Percentiles rank a stretch among this genome's conserved stretches.
Conservation (phyloP, 176 grass and related monocot genomes). For the Oryza glaberrima region DNA sequence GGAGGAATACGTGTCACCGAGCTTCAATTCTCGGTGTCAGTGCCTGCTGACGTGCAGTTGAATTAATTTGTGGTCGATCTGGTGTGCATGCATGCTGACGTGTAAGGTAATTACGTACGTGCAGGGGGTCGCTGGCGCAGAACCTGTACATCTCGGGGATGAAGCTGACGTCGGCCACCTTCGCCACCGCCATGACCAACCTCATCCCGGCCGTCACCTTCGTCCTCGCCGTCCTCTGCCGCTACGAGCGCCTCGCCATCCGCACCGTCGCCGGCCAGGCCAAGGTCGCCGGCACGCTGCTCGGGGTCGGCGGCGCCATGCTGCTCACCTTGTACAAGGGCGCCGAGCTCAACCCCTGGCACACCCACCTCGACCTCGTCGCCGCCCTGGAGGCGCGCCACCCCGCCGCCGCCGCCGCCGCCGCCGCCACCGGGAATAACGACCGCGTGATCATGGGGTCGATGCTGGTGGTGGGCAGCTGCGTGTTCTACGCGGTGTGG, state of each 20-base stretch:
- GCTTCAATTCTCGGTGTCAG: background rate
- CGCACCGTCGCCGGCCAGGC: constrained; percentile 55
- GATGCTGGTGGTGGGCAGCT: constrained; percentile 52
- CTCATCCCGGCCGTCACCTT: constrained; percentile 82
- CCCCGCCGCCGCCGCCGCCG: background rate
- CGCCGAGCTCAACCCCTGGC: constrained; percentile 54
- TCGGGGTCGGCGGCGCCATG: constrained; percentile 86
- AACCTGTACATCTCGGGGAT: constrained; percentile 81
- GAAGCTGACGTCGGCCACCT: constrained; percentile 77
- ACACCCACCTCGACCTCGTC: constrained; percentile 52
- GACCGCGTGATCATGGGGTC: constrained; percentile 44
- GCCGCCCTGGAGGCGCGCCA: constrained; percentile 10
- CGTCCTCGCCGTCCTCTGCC: constrained; percentile 68
- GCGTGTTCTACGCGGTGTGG: constrained; percentile 75
- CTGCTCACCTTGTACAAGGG: constrained; percentile 95
- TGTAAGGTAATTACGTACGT: background rate
- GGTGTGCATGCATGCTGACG: too few relatives aligned
- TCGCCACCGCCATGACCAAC: constrained; percentile 84
- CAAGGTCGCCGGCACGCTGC: constrained; percentile 74
- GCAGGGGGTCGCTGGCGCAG: constrained; percentile 79
- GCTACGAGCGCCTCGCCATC: constrained; percentile 67
- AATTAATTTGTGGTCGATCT: too few relatives aligned
- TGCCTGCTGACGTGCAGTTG: background rate
- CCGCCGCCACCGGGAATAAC: constrained; percentile 15
- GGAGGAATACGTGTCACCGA: too few relatives aligned